A percentile compares a stretch with the other conserved stretches of the same genome.
Evolutionary conservation across 345 rosid species (phyloP).

Genomic region (Rhodamnia rubescens): DNA sequence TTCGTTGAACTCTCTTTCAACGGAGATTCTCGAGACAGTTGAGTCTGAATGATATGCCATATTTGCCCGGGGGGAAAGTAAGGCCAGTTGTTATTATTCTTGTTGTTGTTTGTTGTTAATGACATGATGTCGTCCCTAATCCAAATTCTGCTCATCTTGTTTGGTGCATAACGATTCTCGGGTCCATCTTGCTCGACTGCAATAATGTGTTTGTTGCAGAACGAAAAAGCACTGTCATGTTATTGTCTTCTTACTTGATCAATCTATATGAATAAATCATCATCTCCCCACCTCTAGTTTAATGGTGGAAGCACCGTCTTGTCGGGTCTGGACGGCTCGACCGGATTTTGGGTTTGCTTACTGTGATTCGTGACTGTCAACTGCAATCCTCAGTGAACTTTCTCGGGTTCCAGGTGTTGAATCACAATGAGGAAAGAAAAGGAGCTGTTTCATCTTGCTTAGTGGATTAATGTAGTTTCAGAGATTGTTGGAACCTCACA

Average conservation of each 20-base stretch:
- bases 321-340: neutral
- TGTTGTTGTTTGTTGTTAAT: neutral
- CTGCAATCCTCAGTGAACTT: neutral
- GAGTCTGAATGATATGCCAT: neutral
- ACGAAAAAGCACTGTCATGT: neutral
- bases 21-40: neutral
- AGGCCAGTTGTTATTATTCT: neutral
- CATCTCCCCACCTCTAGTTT: neutral
- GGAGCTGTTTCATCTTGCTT: neutral
- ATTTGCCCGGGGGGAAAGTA: neutral
- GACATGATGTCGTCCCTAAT: neutral
- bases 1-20: neutral
- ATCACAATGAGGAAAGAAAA: neutral
- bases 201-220: neutral
- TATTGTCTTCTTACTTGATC: neutral
- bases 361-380: neutral
- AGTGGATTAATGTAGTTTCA: neutral
- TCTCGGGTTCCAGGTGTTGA: neutral
- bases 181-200: neutral
- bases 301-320: neutral
- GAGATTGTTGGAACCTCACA: neutral
- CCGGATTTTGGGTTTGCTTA: neutral
- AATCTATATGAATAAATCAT: neutral
- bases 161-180: neutral
- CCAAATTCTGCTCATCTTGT: neutral